Evolutionary conservation across 441 rosid genomes (phyloP), one percentile per base, ranked within the genome.

Genomic region (Kokia cookei): DNA sequence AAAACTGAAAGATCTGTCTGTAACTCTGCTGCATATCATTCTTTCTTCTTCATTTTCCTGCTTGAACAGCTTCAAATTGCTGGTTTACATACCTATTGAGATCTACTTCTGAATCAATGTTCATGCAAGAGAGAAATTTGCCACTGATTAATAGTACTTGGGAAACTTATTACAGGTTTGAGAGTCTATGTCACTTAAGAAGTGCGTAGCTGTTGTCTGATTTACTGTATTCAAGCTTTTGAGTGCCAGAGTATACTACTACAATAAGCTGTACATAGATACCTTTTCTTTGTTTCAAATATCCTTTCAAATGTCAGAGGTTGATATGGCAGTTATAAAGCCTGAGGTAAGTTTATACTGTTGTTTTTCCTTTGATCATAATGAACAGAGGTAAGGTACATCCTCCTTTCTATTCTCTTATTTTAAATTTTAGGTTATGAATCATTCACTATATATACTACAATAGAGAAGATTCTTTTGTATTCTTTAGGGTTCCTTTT

Each of bases 281-380:
- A 63, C 61, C 54, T 58, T 76, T 27, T 74, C 60, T 71, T 82
- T 72, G 76, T 65, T 78, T 70, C 47, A 51, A 73, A 47, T 66
- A 69, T 64, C 10, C 59, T 50, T 48, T 69, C 73, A 83, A 82
- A 91, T 91, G 96, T 88, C 88, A 72, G 93, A 91, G 82, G 79
- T 80, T 76, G 89, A 86, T 79, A 84, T 86, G 87, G 87, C 89
- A 43, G 88, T 91, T 26, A 84, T 82, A 65, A 89, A 89, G 79
- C 92, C 96, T 53, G 92, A 91, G 91, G 93, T 91, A 55, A 75
- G 80, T 53, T 53, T 27, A 48, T 48, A 8, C 24, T 26, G 22
- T 66, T 48, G 24, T 67, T 27, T 67, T 67, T 27, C 19, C 10
- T 47, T 50, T 26, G 57, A 24, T 47, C 22, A 47, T 47, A 26